A percentile compares a stretch with the other conserved stretches of the same genome.
phyloP scores from a whole-genome alignment of 345 rosid species.

The Passiflora organensis region DNA sequence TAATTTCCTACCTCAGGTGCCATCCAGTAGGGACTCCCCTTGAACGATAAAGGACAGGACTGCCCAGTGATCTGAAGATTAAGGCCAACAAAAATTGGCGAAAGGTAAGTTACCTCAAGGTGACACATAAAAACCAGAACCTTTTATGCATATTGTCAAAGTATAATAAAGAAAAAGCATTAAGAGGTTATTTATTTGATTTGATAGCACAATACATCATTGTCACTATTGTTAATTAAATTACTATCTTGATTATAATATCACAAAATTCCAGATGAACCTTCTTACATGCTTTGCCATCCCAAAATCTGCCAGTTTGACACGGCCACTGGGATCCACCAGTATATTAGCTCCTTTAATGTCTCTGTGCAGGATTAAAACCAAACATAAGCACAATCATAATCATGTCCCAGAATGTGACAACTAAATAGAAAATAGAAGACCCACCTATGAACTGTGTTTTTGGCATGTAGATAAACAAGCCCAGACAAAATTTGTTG shows the following conservation, averaged over 20 bases:
- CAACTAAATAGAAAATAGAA: neutral
- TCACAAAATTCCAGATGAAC: constrained; percentile 7
- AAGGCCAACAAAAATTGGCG: neutral
- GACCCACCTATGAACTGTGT: constrained; percentile 62
- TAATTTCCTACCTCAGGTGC: constrained; percentile 64
- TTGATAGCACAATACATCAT: too few species aligned
- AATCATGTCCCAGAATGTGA: neutral
- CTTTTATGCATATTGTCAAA: neutral
- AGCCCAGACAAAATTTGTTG: constrained; percentile 76
- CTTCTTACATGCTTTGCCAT: constrained; percentile 87
- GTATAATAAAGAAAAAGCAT: neutral
- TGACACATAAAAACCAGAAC: neutral
- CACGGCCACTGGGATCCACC: constrained; percentile 70
- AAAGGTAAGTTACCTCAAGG: neutral
- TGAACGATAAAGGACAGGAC: constrained; percentile 69
- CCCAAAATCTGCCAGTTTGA: constrained; percentile 79
- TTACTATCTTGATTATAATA: too few species aligned
- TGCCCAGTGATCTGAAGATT: constrained; percentile 69
- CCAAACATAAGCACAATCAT: constrained; percentile 1
- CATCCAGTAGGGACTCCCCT: constrained; percentile 88
- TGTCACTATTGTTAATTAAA: too few species aligned
- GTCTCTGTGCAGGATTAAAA: constrained; percentile 35
- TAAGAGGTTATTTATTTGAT: too few species aligned
- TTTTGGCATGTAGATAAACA: constrained; percentile 59
- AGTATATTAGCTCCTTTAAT: constrained; percentile 81